phyloP scores from a whole-genome alignment of 2,329 filamentous ascomycete genomes.

The Whalleya microplaca region DNA sequence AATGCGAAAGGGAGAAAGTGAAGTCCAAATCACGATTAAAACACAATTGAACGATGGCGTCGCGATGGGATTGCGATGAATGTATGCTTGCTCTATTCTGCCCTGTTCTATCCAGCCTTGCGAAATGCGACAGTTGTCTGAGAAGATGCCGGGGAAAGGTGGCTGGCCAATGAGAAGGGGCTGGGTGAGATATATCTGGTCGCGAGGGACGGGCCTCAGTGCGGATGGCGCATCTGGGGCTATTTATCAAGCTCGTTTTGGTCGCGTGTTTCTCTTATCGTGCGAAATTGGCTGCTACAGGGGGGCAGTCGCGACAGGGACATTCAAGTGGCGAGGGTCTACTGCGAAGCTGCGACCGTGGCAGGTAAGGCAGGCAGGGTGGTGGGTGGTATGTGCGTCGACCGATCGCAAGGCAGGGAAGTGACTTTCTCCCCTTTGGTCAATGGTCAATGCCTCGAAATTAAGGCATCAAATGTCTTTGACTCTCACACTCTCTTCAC shows the following conservation, averaged over 20 bases:
- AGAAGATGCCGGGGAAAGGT: conserved; percentile 8
- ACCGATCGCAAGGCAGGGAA: too few species aligned
- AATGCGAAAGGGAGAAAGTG: not conserved
- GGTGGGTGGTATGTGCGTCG: not conserved
- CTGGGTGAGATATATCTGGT: conserved; percentile 18
- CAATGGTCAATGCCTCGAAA: not conserved
- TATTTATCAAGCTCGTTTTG: conserved; percentile 14
- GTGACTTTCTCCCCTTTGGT: not conserved
- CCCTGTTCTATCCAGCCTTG: conserved; percentile 24
- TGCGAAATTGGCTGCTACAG: conserved; percentile 11
- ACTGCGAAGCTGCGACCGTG: not conserved
- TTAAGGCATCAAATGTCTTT: conserved; percentile 1
- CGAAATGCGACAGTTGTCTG: conserved; percentile 25
- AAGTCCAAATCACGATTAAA: conserved; percentile 1
- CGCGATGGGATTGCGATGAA: conserved; percentile 5
- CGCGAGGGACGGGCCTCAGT: conserved; percentile 16
- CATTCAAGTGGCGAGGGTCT: too few species aligned
- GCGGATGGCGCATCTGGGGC: conserved; percentile 14
- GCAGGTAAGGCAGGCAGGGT: too few species aligned
- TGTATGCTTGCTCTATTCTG: conserved; percentile 9
- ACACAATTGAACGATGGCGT: not conserved
- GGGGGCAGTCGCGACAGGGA: not conserved
- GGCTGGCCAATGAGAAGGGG: conserved; percentile 24
- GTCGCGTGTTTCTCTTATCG: conserved; percentile 1
- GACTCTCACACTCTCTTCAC: not conserved